phyloP scores from a whole-genome alignment of 1,284 basidiomycete genomes.

The Austropuccinia psidii region DNA sequence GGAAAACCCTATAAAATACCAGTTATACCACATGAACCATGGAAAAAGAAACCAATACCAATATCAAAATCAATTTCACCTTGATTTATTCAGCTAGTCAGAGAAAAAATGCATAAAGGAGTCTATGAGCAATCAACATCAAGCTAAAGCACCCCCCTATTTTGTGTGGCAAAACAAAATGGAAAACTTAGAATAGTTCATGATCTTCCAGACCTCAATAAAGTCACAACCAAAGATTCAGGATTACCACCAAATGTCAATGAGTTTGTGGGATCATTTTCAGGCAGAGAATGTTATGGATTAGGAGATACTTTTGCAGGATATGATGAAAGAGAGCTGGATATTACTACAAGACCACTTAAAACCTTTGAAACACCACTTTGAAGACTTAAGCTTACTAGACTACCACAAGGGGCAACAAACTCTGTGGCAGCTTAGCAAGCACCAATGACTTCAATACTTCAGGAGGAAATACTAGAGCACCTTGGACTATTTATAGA shows the following conservation, averaged over 20 bases:
- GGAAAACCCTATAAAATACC: slow-evolving; percentile 18
- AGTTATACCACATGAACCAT: not conserved
- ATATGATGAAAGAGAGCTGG: slow-evolving; percentile 27
- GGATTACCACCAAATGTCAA: not conserved
- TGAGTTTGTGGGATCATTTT: slow-evolving; percentile 1
- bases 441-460: slow-evolving; percentile 4
- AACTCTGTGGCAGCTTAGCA: slow-evolving; percentile 10
- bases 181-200: slow-evolving; percentile 12
- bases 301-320: slow-evolving; percentile 8
- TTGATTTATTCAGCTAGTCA: not conserved
- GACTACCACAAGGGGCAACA: slow-evolving; percentile 10
- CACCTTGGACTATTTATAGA: slow-evolving; percentile 12
- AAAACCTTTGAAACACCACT: slow-evolving; percentile 6
- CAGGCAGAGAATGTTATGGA: slow-evolving; percentile 19
- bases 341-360: not conserved
- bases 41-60: not conserved
- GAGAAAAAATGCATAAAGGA: not conserved
- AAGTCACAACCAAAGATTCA: slow-evolving; percentile 4
- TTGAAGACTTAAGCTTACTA: not conserved
- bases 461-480: not conserved
- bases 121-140: not conserved
- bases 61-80: not conserved
- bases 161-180: slow-evolving; percentile 27
- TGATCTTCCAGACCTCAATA: not conserved
- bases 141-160: slow-evolving; percentile 14